These are phyloP conservation scores for Cutaneotrichosporon dermatis DNA, from an alignment of 1,284 basidiomycete genomes.

Conservation along the genomic window DNA sequence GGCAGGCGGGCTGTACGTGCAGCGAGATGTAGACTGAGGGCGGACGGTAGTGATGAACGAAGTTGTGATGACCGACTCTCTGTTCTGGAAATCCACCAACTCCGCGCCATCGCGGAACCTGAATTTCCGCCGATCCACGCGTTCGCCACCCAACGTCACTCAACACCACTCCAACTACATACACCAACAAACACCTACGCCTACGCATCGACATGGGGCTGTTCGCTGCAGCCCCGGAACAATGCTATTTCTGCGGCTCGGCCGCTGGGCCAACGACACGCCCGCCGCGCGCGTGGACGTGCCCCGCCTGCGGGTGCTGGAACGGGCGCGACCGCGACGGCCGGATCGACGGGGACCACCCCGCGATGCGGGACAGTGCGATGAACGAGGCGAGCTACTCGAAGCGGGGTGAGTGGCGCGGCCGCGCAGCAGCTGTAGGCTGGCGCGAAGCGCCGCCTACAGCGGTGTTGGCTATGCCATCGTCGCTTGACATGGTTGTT, in stretches of 20 bases:
- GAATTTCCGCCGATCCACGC: background rate
- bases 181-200: background rate
- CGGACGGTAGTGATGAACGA: background rate
- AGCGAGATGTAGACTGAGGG: background rate
- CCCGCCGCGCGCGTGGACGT: conserved; percentile 38
- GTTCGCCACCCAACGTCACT: conserved; percentile 3
- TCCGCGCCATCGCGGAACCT: background rate
- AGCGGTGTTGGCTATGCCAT: background rate
- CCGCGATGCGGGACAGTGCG: conserved; percentile 76
- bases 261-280: background rate
- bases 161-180: background rate
- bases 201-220: conserved; percentile 8
- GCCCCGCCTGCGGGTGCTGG: conserved; percentile 42
- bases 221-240: conserved; percentile 25
- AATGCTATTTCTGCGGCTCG: conserved; percentile 46
- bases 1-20: background rate
- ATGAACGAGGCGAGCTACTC: conserved; percentile 68
- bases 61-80: too few relatives aligned
- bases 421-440: background rate
- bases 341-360: conserved; percentile 72
- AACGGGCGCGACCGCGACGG: conserved; percentile 52
- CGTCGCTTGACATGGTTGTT: background rate
- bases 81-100: too few relatives aligned
- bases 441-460: background rate
- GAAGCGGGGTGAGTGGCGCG: conserved; percentile 59